Base-by-base conservation (phyloP, 1,284 basidiomycete species). In the Paramarasmius palmivorus region DNA sequence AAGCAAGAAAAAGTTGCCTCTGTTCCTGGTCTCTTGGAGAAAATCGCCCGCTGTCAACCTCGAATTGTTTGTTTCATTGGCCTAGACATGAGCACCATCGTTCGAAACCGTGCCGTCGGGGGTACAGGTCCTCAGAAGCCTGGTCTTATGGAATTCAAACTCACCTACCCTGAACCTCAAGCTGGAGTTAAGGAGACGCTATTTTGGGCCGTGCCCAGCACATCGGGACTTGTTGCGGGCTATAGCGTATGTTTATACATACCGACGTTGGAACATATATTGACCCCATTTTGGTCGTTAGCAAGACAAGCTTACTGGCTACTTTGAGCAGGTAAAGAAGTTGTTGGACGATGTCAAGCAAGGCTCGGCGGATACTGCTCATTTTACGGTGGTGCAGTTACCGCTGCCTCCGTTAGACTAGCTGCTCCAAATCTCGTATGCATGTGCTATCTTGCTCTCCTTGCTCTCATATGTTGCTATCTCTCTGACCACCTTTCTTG, bases 41-140 rank as follows among this genome's bases (percentile, higher is more conserved):
- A 39, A 15, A 38, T 52, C 15, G 19, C 44, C 2, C 12, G 22
- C 15, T 52, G 29, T 32, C 50, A 42, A 6, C 50, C 50, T 20
- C 50, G 50, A 25, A 52, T 52, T n/a, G 50, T 52, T 29, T 52
- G 50, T 22, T 52, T 52, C 32, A 37, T 52, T n/a, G 50, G 50
- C 15, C 22, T 52, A 15, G 42, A 35, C 4, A 46, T 44, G 9
- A 29, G 25, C 12, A 32, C 15, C 15, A 23, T 23, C 19, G 32
- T 45, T 29, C 4, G 7, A 14, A 19, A 40, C 20, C 39, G 35
- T 42, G 35, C 37, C 9, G 19, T 29, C 2, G 26, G 22, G 3
- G 10, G 39, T 25, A 12, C 17, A 23, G 12, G 3, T 5, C 6
- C 17, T 25, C 35, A 14, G 19, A 50, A 41, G 23, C 29, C 26